Evolutionary conservation across 75 land plant genomes (phyloP).

Genomic region (Cupressus sempervirens): DNA sequence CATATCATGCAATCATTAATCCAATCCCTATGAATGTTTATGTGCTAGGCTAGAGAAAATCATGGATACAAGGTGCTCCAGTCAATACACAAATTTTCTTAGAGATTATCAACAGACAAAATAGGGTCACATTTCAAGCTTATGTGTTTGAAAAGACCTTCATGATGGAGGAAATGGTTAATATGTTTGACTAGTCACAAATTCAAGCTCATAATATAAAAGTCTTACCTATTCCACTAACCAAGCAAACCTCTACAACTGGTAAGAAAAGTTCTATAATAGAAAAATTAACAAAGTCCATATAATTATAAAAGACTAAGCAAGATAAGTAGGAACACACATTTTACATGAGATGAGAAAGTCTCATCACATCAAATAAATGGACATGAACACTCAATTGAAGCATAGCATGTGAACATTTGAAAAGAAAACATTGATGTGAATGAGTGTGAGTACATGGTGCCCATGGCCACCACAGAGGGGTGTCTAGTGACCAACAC

Average conservation of each 20-base stretch:
- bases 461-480: slow-evolving; percentile 89
- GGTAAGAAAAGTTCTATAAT: too few relatives aligned
- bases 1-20: not conserved
- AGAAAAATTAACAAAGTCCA: too few relatives aligned
- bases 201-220: too few relatives aligned
- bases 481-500: slow-evolving; percentile 70
- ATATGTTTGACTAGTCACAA: too few relatives aligned
- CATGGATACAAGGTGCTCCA: not conserved
- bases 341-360: too few relatives aligned
- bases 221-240: too few relatives aligned
- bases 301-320: too few relatives aligned
- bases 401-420: too few relatives aligned
- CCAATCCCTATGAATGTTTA: not conserved
- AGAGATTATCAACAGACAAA: not conserved
- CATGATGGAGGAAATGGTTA: not conserved
- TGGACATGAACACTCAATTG: too few relatives aligned
- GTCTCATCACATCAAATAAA: too few relatives aligned
- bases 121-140: not conserved
- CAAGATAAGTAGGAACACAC: too few relatives aligned
- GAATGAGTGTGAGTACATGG: slow-evolving; percentile 50
- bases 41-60: not conserved
- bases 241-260: too few relatives aligned
- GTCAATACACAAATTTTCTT: not conserved
- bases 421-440: slow-evolving; percentile 6
- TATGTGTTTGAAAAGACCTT: not conserved